Conservation (phyloP, 176 grass and related monocot genomes). For the Triticum aestivum region DNA sequence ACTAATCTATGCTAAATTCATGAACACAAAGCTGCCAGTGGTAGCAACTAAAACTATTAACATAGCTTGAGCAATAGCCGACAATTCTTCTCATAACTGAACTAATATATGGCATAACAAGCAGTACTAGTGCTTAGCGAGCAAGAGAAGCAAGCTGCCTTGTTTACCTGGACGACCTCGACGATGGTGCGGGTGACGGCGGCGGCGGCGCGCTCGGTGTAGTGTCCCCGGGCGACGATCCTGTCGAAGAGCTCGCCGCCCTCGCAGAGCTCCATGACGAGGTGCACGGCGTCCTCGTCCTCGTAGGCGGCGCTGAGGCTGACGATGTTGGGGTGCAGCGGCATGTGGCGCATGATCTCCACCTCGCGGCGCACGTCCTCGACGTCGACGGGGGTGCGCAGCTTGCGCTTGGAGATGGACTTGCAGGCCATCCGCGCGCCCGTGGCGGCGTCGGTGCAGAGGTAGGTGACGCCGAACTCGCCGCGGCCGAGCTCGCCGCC, state of each 20-base stretch:
- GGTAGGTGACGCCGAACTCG: slow-evolving; percentile 65
- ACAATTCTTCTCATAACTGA: background rate
- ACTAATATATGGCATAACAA: background rate
- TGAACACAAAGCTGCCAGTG: background rate
- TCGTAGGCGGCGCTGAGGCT: slow-evolving; percentile 85
- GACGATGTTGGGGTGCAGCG: slow-evolving; percentile 75
- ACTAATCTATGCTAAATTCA: background rate
- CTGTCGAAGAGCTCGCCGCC: slow-evolving; percentile 96
- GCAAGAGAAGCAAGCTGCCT: background rate
- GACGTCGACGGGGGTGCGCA: slow-evolving; percentile 73
- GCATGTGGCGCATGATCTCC: slow-evolving; percentile 95
- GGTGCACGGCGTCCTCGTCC: slow-evolving; percentile 85
- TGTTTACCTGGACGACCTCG: slow-evolving; percentile 80
- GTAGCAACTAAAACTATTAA: background rate
- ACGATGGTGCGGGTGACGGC: slow-evolving; percentile 86
- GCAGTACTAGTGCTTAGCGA: background rate
- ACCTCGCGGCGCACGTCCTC: slow-evolving; percentile 97
- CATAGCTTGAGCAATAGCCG: slow-evolving; percentile 10
- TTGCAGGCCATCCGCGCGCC: slow-evolving; percentile 57
- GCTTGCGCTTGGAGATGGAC: slow-evolving; percentile 68
- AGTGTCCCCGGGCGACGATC: slow-evolving; percentile 81
- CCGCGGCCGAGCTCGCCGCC: slow-evolving; percentile 70
- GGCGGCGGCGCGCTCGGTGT: slow-evolving; percentile 89
- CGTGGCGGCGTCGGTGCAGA: slow-evolving; percentile 62
- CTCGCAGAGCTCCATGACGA: slow-evolving; percentile 98